These are phyloP conservation scores for Cordyceps cicadae DNA, from an alignment of 2,329 filamentous ascomycete species.

Conservation along the genomic window DNA sequence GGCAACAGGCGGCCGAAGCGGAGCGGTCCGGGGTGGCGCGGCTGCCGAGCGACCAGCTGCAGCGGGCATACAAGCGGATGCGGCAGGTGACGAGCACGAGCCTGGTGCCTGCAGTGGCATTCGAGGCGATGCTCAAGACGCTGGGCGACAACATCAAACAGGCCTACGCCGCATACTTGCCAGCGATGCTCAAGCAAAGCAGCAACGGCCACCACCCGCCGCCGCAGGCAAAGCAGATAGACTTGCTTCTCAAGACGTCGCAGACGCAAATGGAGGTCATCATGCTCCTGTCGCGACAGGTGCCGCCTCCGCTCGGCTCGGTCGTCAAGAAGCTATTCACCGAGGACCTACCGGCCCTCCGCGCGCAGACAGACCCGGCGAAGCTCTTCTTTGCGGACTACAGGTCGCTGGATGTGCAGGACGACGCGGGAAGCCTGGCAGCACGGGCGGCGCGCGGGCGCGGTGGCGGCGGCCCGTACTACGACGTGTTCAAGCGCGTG, in stretches of 20 bases:
- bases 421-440: slow-evolving; percentile 42
- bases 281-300: slow-evolving; percentile 41
- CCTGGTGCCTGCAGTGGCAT: slow-evolving; percentile 51
- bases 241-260: slow-evolving; percentile 35
- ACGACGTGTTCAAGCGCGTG: slow-evolving; percentile 50
- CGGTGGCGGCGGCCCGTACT: slow-evolving; percentile 25
- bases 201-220: slow-evolving; percentile 26
- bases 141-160: slow-evolving; percentile 43
- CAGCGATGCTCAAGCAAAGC: slow-evolving; percentile 38
- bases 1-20: slow-evolving; percentile 33
- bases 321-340: slow-evolving; percentile 60
- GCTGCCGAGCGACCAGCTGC: slow-evolving; percentile 43
- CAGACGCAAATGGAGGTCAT: slow-evolving; percentile 43
- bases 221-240: slow-evolving; percentile 34
- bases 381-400: slow-evolving; percentile 68
- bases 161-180: slow-evolving; percentile 39
- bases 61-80: slow-evolving; percentile 48
- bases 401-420: slow-evolving; percentile 56
- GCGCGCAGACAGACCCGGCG: slow-evolving; percentile 53
- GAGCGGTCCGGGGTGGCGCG: slow-evolving; percentile 31
- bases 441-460: slow-evolving; percentile 27
- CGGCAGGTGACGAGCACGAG: slow-evolving; percentile 40
- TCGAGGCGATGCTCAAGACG: slow-evolving; percentile 51
- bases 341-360: slow-evolving; percentile 49
- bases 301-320: slow-evolving; percentile 38